These are phyloP conservation scores for Xylariaceae sp. DNA, from an alignment of 2,329 filamentous ascomycete genomes.

Conservation along the genomic window DNA sequence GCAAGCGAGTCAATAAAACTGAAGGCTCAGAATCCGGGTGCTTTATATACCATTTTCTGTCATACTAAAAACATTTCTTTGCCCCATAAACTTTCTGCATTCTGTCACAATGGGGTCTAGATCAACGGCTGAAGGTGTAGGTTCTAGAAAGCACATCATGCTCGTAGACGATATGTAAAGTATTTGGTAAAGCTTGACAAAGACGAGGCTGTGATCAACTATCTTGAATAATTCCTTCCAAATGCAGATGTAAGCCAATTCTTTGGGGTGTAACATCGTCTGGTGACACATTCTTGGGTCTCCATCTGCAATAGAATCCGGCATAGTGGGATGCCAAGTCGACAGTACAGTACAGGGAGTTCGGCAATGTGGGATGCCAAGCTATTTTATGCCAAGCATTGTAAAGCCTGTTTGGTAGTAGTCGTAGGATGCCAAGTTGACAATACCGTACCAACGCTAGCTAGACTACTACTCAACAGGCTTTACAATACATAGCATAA, in stretches of 20 bases:
- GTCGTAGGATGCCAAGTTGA: too few species aligned
- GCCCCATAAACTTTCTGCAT: too few species aligned
- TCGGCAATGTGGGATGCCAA: too few species aligned
- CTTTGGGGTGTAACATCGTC: background rate
- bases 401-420: too few species aligned
- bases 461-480: too few species aligned
- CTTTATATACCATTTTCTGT: background rate
- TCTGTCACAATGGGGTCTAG: too few species aligned
- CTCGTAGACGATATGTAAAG: background rate
- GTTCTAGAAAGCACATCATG: background rate
- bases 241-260: background rate
- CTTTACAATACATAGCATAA: too few species aligned
- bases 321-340: conserved; percentile 25
- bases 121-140: too few species aligned
- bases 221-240: background rate
- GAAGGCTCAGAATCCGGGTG: background rate
- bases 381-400: too few species aligned
- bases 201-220: background rate
- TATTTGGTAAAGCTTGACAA: background rate
- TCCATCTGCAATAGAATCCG: background rate
- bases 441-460: too few species aligned
- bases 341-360: background rate
- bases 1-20: too few species aligned
- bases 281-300: conserved; percentile 1
- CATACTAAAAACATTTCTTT: background rate